Base-by-base conservation (phyloP, 2,329 filamentous ascomycete genomes). In the Claviceps paspali region DNA sequence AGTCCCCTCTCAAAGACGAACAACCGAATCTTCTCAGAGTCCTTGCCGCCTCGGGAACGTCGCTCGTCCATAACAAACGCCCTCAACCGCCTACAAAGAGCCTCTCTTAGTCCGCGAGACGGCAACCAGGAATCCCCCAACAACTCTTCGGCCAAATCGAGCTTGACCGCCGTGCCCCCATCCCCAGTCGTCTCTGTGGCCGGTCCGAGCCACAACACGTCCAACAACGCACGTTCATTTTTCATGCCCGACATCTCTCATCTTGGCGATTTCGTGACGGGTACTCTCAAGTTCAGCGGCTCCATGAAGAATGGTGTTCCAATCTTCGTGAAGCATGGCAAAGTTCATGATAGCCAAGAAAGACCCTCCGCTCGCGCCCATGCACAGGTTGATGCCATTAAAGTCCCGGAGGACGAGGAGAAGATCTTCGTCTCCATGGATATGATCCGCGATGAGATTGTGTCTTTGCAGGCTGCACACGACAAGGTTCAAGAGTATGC, bases 401-500 rank as follows among this genome's bases (percentile, higher is more conserved):
- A 63, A 33, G 54, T 73, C 7, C 63, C 68, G 3, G 58, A 67
- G 38, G 69, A 71, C 30, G 70, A 73, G 45, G 64, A 71, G 50
- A 64, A 67, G 44, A 73, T 73, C 22, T 72, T 73, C 43, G 69
- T 74, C 29, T 74, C 70, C 7, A 63, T 73, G 61, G 70, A 73
- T 65, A 73, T 73, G 65, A 70, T 74, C 56, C 66, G 68, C 28
- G 64, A 71, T 29, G 69, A 74, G 49, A 69, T 73, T 30, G 52
- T 68, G 36, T 65, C 65, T 40, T 58, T 74, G 28, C 68, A 71
- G 41, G 66, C 71, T 29, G 69, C 73, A 43, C 67, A 73, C 41
- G 68, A 70, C 35, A 61, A 68, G 44, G 61, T 73, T 8, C 65
- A 72, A 36, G 63, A 63, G 35, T 69, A 73, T 47, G 69, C 70